Percentiles rank a stretch among this genome's conserved stretches.
Evolutionary conservation across 2,329 filamentous ascomycete genomes (phyloP).

Genomic region (Colletotrichum simmondsii): DNA sequence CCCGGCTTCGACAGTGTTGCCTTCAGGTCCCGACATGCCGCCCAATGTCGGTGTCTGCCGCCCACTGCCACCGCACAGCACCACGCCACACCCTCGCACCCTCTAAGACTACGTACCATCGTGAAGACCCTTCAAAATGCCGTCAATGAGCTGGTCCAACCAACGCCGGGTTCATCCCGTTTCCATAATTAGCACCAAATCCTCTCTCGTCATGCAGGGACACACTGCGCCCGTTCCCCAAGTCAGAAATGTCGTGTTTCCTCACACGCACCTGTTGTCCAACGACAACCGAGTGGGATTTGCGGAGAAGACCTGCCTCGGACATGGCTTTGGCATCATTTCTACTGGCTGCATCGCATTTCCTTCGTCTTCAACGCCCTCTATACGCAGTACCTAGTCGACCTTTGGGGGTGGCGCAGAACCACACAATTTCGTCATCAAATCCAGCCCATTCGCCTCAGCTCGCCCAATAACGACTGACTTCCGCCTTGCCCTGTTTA

Average conservation of each 20-base stretch:
- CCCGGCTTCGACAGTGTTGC: conserved; percentile 11
- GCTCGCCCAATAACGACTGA: background rate
- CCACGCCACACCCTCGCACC: conserved; percentile 8
- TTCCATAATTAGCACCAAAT: conserved; percentile 34
- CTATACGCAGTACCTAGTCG: background rate
- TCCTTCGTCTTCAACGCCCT: background rate
- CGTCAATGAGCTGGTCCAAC: conserved; percentile 19
- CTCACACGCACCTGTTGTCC: conserved; percentile 8
- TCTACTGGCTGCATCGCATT: conserved; percentile 2
- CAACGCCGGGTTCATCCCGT: conserved; percentile 31
- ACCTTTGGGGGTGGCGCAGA: conserved; percentile 7
- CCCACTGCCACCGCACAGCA: conserved; percentile 1
- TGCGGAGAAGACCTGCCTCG: conserved; percentile 6
- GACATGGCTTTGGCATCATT: background rate
- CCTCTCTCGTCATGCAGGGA: conserved; percentile 28
- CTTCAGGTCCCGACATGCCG: conserved; percentile 11
- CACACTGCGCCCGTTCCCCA: conserved; percentile 7
- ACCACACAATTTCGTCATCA: conserved; percentile 15
- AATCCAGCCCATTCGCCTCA: background rate
- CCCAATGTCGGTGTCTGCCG: conserved; percentile 21
- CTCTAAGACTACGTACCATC: conserved; percentile 10
- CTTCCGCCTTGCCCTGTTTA: background rate
- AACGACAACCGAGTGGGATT: conserved; percentile 1
- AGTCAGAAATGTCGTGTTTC: conserved; percentile 23
- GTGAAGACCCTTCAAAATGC: conserved; percentile 23